A percentile compares a stretch with the other conserved stretches of the same genome.
phyloP scores from a whole-genome alignment of 2,329 filamentous ascomycete genomes.

The Rhynchosporium graminicola region DNA sequence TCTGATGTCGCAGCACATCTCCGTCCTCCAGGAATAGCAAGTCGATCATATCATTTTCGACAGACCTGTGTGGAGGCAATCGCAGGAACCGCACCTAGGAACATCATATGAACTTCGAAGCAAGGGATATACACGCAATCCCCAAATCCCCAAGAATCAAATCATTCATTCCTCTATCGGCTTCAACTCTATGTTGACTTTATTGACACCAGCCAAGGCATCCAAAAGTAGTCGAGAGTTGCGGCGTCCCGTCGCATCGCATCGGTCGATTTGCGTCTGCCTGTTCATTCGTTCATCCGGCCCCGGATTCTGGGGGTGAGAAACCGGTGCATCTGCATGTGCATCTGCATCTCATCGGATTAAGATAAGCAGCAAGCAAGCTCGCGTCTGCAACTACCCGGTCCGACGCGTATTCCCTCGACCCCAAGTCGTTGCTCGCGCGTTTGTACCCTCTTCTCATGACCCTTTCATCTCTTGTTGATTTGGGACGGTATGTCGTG shows the following conservation, averaged over 20 bases:
- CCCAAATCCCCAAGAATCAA: background rate
- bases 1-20: constrained; percentile 7
- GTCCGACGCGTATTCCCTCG: constrained; percentile 9
- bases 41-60: background rate
- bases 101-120: background rate
- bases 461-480: background rate
- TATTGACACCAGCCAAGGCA: background rate
- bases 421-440: constrained; percentile 13
- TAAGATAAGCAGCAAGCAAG: background rate
- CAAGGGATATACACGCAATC: background rate
- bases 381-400: constrained; percentile 16
- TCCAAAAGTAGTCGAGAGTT: no score
- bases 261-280: no score
- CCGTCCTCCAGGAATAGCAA: constrained; percentile 2
- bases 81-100: no score
- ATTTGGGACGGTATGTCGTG: constrained; percentile 1
- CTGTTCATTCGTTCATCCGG: no score
- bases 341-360: no score
- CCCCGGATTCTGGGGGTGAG: no score
- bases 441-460: constrained; percentile 7
- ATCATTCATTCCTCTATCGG: background rate
- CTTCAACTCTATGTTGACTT: background rate
- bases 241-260: no score
- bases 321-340: no score
- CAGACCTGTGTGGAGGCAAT: background rate